phyloP scores from a whole-genome alignment of 106 monocot genomes.

The Dactylorhiza incarnata region DNA sequence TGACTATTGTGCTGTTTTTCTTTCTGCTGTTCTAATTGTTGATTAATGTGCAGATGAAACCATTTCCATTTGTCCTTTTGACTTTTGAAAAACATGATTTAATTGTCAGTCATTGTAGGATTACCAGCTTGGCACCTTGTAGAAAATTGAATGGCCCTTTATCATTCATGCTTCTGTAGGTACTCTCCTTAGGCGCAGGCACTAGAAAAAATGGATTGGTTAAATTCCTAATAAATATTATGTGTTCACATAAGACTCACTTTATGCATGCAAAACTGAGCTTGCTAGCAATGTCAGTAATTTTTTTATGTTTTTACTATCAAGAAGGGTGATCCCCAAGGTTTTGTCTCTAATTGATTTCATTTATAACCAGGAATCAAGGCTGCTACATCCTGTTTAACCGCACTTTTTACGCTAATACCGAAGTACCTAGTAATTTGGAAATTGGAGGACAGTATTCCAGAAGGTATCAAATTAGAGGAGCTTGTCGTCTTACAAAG shows the following conservation, averaged over 20 bases:
- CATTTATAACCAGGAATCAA: slow-evolving; percentile 16
- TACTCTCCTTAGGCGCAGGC: neutral
- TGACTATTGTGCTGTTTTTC: neutral
- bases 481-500: neutral
- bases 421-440: slow-evolving; percentile 6
- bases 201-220: neutral
- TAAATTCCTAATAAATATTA: neutral
- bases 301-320: too few species aligned
- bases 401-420: slow-evolving; percentile 7
- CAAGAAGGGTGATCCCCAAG: neutral
- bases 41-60: neutral
- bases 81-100: neutral
- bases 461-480: neutral
- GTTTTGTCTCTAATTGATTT: neutral
- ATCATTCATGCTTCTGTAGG: neutral
- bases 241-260: neutral
- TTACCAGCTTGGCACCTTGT: neutral
- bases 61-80: neutral
- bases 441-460: slow-evolving; percentile 13
- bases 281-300: neutral
- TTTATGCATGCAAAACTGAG: neutral
- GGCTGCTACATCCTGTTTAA: slow-evolving; percentile 10
- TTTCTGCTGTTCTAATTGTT: neutral
- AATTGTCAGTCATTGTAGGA: neutral
- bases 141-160: neutral